phyloP scores from a whole-genome alignment of 2,329 filamentous ascomycete genomes.

The Ophiostoma sp. region DNA sequence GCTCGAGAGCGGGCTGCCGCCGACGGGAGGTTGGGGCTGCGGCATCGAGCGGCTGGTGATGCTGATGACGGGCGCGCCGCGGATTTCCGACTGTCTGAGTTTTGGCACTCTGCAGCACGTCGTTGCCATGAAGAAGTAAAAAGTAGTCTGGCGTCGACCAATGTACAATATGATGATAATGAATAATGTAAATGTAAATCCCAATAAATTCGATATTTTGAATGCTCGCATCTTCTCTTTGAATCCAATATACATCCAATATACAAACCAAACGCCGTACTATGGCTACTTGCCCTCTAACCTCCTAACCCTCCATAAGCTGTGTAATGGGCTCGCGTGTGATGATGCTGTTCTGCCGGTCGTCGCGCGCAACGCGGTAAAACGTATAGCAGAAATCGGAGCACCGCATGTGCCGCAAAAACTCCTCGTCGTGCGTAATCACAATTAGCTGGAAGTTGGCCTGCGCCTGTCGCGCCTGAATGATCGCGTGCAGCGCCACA shows the following conservation, averaged over 20 bases:
- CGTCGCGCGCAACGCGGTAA: conserved; percentile 77
- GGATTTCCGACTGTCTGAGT: conserved; percentile 79
- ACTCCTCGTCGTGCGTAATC: conserved; percentile 98
- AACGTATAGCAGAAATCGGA: conserved; percentile 90
- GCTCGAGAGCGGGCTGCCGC: conserved; percentile 84
- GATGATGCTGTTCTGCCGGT: conserved; percentile 83
- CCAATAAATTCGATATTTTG: not conserved
- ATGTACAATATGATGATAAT: conserved; percentile 9
- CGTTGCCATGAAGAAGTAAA: conserved; percentile 35
- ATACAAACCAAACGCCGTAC: not conserved
- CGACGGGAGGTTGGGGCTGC: conserved; percentile 94
- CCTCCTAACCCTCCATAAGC: conserved; percentile 35
- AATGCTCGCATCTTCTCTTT: no score
- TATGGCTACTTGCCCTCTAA: not conserved
- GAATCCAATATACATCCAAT: not conserved
- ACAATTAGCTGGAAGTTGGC: conserved; percentile 96
- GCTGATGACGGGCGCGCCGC: conserved; percentile 72
- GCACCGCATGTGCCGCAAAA: conserved; percentile 87
- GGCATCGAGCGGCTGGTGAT: conserved; percentile 88
- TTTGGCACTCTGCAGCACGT: conserved; percentile 80
- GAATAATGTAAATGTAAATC: not conserved
- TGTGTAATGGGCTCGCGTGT: conserved; percentile 59
- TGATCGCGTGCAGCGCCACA: conserved; percentile 78
- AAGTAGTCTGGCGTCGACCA: not conserved
- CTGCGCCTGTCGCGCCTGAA: conserved; percentile 74